Evolutionary conservation across 306 rosid genomes (phyloP).

Genomic region (Corylus heterophylla): DNA sequence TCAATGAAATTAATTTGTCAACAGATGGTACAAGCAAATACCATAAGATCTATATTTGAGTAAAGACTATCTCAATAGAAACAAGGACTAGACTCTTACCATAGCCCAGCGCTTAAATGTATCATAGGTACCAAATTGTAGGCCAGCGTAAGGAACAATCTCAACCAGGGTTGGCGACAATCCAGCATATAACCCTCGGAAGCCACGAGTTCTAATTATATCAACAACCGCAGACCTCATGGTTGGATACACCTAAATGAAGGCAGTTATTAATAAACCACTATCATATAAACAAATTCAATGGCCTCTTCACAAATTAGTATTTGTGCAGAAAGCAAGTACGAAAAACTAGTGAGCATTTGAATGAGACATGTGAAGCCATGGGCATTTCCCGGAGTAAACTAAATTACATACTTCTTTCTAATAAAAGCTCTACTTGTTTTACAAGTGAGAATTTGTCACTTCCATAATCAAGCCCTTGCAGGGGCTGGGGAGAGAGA

Average conservation of each 20-base stretch:
- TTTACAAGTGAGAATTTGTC: background rate
- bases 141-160: conserved; percentile 95
- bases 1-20: background rate
- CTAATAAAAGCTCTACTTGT: background rate
- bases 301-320: background rate
- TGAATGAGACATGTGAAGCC: conserved; percentile 1
- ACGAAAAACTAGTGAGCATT: conserved; percentile 3
- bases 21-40: background rate
- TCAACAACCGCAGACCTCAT: conserved; percentile 89
- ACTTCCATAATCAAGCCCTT: background rate
- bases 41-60: background rate
- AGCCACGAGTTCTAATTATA: conserved; percentile 61
- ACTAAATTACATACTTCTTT: background rate
- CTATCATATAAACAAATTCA: conserved; percentile 15
- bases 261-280: conserved; percentile 18
- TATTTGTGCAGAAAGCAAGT: conserved; percentile 19
- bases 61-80: conserved; percentile 1
- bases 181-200: conserved; percentile 86
- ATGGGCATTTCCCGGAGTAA: background rate
- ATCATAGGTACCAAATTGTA: conserved; percentile 92
- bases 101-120: conserved; percentile 89
- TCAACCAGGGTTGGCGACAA: conserved; percentile 90
- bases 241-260: conserved; percentile 74
- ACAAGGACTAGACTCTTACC: conserved; percentile 47
- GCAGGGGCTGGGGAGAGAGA: background rate